A percentile compares a stretch with the other conserved stretches of the same genome.
Conservation (phyloP, 768 basidiomycete species). For the Leccinum ochraceum region DNA sequence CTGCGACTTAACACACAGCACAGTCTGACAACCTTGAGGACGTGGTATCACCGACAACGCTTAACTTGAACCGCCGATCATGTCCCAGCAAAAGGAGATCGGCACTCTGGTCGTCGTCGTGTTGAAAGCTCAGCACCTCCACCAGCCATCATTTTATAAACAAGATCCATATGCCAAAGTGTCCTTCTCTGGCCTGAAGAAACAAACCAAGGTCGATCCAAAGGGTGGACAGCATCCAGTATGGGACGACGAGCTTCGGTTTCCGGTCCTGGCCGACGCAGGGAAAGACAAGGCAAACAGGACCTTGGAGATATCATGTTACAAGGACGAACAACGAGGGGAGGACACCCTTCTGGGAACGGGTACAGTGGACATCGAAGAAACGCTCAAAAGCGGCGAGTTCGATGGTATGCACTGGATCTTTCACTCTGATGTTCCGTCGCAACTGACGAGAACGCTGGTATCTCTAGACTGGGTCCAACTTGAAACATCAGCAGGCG, state of each 20-base stretch:
- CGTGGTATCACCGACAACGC: not conserved
- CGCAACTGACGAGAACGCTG: conserved; percentile 4
- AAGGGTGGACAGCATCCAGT: conserved; percentile 93
- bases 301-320: conserved; percentile 74
- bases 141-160: conserved; percentile 86
- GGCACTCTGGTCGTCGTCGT: conserved; percentile 86
- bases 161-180: conserved; percentile 85
- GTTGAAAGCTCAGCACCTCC: conserved; percentile 82
- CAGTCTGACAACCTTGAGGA: not conserved
- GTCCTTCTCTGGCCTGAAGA: conserved; percentile 56
- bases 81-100: conserved; percentile 47
- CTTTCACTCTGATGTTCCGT: not conserved
- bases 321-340: conserved; percentile 69
- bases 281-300: conserved; percentile 48
- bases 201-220: conserved; percentile 71
- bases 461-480: conserved; percentile 65
- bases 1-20: not conserved
- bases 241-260: conserved; percentile 89
- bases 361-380: conserved; percentile 71
- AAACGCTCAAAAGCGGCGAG: conserved; percentile 82
- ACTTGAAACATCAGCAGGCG: conserved; percentile 56
- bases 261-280: conserved; percentile 64
- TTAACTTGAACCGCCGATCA: not conserved
- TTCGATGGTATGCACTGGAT: conserved; percentile 74
- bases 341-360: conserved; percentile 78